Evolutionary conservation across 805 yeast genomes (phyloP).

Genomic region (Barnettozyma botsteinii): DNA sequence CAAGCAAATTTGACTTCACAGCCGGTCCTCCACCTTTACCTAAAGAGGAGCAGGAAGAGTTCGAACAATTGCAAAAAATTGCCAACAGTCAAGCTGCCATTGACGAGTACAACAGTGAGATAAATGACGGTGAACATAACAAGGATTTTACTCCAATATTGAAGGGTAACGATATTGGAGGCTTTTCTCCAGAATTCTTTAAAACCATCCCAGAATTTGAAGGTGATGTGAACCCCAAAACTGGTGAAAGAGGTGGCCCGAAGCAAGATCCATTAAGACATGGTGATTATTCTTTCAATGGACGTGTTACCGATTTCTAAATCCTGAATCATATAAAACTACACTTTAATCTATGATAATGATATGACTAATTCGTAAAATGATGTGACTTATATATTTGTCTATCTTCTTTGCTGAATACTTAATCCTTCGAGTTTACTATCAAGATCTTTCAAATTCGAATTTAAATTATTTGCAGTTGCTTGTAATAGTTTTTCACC

Average conservation of each 20-base stretch:
- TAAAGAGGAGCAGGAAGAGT: slow-evolving; percentile 81
- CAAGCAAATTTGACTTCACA: slow-evolving; percentile 20
- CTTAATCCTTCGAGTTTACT: slow-evolving; percentile 5
- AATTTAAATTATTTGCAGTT: slow-evolving; percentile 15
- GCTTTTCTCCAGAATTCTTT: slow-evolving; percentile 61
- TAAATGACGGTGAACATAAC: slow-evolving; percentile 30
- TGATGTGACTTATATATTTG: too few species aligned
- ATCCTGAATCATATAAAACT: not conserved
- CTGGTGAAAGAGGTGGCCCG: slow-evolving; percentile 97
- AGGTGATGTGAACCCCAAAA: slow-evolving; percentile 86
- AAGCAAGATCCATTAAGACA: slow-evolving; percentile 92
- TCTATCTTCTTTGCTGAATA: not conserved
- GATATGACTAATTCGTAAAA: not conserved
- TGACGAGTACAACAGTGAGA: slow-evolving; percentile 54
- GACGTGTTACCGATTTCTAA: slow-evolving; percentile 91
- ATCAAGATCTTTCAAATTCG: slow-evolving; percentile 20
- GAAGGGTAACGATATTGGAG: slow-evolving; percentile 50
- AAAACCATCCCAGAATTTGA: slow-evolving; percentile 91
- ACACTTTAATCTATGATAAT: not conserved
- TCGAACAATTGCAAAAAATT: slow-evolving; percentile 74
- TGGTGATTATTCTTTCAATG: slow-evolving; percentile 92
- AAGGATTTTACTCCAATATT: slow-evolving; percentile 30
- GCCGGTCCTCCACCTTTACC: slow-evolving; percentile 67
- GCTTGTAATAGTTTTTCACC: slow-evolving; percentile 27
- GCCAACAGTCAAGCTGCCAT: slow-evolving; percentile 78